A percentile compares a stretch with the other conserved stretches of the same genome.
These are phyloP conservation scores for Chlamydomonas incerta DNA, from an alignment of 139 green algal genomes.

Conservation along the genomic window DNA sequence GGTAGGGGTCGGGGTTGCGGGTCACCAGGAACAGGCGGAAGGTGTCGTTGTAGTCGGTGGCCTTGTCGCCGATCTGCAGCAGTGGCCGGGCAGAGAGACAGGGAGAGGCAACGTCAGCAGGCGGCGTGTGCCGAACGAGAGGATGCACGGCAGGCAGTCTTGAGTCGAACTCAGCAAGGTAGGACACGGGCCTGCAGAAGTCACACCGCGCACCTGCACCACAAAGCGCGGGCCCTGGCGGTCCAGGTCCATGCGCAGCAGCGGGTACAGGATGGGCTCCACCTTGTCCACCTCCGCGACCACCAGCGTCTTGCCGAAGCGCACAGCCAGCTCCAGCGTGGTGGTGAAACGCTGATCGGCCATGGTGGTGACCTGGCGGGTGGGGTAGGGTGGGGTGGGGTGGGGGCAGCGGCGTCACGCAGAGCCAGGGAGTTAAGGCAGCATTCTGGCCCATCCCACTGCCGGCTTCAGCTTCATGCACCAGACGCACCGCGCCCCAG, in stretches of 20 bases:
- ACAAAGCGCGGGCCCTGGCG: slow-evolving; percentile 60
- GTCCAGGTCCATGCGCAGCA: slow-evolving; percentile 77
- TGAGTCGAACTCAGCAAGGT: not conserved
- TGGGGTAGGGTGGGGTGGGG: not conserved
- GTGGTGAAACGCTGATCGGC: slow-evolving; percentile 78
- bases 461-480: too few species aligned
- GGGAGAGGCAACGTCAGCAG: too few species aligned
- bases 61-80: slow-evolving; percentile 71
- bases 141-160: not conserved
- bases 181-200: not conserved
- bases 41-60: slow-evolving; percentile 81
- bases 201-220: slow-evolving; percentile 49
- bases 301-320: slow-evolving; percentile 89
- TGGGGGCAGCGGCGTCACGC: too few species aligned
- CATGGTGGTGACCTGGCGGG: slow-evolving; percentile 66
- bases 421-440: too few species aligned
- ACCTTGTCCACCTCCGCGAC: slow-evolving; percentile 78
- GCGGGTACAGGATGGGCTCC: slow-evolving; percentile 77
- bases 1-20: slow-evolving; percentile 68
- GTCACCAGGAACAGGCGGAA: slow-evolving; percentile 84
- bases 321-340: slow-evolving; percentile 84
- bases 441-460: too few species aligned
- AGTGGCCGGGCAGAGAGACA: slow-evolving; percentile 16
- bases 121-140: too few species aligned
- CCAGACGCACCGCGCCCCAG: too few species aligned